These are phyloP conservation scores for Saccharomyces hybrid DNA, from an alignment of 1,139 yeast species.

Conservation along the genomic window DNA sequence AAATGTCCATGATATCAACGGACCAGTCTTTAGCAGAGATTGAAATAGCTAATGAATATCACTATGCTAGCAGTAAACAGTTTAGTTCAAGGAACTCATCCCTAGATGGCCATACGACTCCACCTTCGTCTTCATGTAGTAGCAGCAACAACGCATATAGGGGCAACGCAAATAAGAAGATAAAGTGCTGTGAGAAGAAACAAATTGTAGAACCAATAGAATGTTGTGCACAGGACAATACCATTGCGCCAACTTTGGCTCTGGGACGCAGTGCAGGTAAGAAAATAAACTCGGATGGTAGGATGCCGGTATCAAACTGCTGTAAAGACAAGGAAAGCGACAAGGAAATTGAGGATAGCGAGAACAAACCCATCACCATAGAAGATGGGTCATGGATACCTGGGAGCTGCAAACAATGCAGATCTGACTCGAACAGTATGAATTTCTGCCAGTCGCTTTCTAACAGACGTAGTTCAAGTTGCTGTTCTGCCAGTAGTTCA, in stretches of 20 bases:
- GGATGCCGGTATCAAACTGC: neutral
- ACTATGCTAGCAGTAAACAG: neutral
- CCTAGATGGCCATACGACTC: neutral
- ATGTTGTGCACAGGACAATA: neutral
- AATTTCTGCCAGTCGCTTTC: constrained; percentile 10
- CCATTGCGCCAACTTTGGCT: neutral
- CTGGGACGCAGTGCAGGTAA: neutral
- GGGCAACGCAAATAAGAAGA: neutral
- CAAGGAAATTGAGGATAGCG: neutral
- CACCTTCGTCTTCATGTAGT: neutral
- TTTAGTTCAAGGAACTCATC: neutral
- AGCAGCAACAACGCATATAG: neutral
- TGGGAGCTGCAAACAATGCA: constrained; percentile 76
- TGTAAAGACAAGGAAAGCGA: neutral
- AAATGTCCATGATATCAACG: neutral
- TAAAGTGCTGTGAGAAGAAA: neutral
- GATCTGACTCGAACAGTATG: constrained; percentile 10
- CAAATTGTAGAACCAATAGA: neutral
- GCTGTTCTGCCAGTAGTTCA: neutral
- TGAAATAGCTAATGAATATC: neutral
- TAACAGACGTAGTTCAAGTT: constrained; percentile 1
- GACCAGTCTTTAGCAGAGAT: neutral
- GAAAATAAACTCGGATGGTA: neutral
- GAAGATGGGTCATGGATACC: constrained; percentile 49
- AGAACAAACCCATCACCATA: neutral